phyloP scores from a whole-genome alignment of 768 basidiomycete species.

The Agrocybe pediades region DNA sequence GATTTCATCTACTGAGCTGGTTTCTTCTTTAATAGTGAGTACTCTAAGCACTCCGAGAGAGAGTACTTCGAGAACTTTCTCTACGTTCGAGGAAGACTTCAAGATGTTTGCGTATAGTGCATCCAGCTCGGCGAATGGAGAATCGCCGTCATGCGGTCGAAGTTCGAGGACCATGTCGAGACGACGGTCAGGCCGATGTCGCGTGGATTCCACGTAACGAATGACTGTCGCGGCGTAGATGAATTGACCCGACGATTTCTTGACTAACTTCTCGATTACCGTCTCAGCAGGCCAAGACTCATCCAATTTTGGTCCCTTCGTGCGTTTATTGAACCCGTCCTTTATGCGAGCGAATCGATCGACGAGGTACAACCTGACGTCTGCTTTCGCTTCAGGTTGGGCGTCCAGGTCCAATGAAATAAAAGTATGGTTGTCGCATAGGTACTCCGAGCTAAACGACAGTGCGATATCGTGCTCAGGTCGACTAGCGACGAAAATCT shows the following conservation, averaged over 20 bases:
- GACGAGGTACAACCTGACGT: no score
- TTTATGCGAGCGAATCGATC: neutral
- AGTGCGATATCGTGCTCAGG: constrained; percentile 5
- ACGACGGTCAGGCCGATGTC: constrained; percentile 8
- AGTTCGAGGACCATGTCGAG: constrained; percentile 13
- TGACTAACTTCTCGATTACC: constrained; percentile 8
- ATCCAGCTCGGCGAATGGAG: constrained; percentile 17
- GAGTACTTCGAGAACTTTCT: neutral
- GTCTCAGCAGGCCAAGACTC: constrained; percentile 15
- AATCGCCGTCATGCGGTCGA: neutral
- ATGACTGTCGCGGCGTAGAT: constrained; percentile 17
- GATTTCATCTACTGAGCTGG: no score
- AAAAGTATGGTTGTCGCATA: neutral
- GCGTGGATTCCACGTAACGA: constrained; percentile 10
- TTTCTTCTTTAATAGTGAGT: no score
- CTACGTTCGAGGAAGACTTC: neutral
- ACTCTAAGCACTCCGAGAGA: neutral
- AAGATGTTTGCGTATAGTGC: constrained; percentile 15
- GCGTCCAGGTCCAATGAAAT: neutral
- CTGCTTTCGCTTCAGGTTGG: no score
- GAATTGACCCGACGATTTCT: constrained; percentile 20
- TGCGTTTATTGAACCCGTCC: neutral
- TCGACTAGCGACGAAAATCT: constrained; percentile 15
- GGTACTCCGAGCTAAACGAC: constrained; percentile 5
- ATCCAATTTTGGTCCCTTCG: no score